Evolutionary conservation across 176 grass and related monocot species (phyloP), one percentile per base, ranked within the genome.

Genomic region (Aegilops tauschii): DNA sequence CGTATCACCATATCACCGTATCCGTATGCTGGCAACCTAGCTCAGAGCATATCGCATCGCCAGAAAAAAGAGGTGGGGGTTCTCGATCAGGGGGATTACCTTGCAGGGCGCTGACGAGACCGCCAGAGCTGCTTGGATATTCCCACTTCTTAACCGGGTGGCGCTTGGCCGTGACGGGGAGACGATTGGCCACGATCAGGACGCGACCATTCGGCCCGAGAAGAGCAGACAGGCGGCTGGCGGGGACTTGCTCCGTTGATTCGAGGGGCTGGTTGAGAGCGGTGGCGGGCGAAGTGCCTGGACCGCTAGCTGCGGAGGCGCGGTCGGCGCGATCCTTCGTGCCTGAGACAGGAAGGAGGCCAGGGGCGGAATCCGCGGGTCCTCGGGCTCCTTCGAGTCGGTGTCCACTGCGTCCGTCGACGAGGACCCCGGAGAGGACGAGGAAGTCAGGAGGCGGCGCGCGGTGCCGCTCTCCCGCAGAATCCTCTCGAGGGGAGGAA

Each of bases 1-100:
- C 42, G 10, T 42, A 42, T 42, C 40, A 37, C 36, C 36, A n/a
- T 47, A 86, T 81, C 81, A 78, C 72, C 89, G 90, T 21, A 11
- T 62, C 1, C 59, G 21, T 62, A 62, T 62, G 21, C 8, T 8
- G 40, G 9, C 8, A 42, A 42, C 8, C 40, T 45, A 45, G 42
- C 42, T 12, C 42, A 45, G 10, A 45, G 42, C 42, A 12, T 45
- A 45, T 45, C 42, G 42, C 42, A 47, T 47, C 12, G 44, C 44
- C 44, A 47, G 44, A 47, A 47, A 47, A 50, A 45, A 45, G 10
- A 45, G 2, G 42, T 12, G 42, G 11, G 9, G 42, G 42, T 45
- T 45, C 42, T 45, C 42, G 42, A 45, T 45, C 42, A 45, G 42
- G 42, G 65, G 65, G 65, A 20, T 69, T 68, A 71, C 69, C 69